Base-by-base conservation (phyloP, 805 yeast species). In the Schwanniomyces sp. region DNA sequence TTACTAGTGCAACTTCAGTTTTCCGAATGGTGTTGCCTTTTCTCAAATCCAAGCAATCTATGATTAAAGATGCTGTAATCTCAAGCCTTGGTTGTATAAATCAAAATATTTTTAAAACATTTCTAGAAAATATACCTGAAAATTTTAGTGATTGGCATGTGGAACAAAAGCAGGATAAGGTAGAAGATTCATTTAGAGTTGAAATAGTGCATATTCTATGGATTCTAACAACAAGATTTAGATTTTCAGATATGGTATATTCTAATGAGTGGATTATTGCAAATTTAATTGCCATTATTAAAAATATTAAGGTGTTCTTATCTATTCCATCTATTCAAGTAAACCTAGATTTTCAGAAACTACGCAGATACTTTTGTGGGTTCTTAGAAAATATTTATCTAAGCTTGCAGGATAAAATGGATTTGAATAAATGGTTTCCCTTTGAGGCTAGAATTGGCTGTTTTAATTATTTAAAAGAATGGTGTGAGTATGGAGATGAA, bases 401-500 rank as follows among this genome's bases (percentile, higher is more conserved):
- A 11, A 88, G 86, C 7, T 55, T 79, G 48, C 62, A 73, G 51
- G 72, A 75, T 52, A 61, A 72, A 46, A 65, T 62, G n/a, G 63
- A 59, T 38, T 49, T 69, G 40, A 56, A 64, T 39, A 70, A 74
- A 34, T 84, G 91, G 81, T 71, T 91, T n/a, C 92, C 96, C 1
- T 91, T 91, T 63, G 90, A 85, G 53, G 92, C 91, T 2, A 74
- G 97, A 45, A 82, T 87, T 27, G 86, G 88, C 2, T 87, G 95
- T 51, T 91, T 90, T 69, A 81, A 84, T 40, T 86, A 81, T 57
- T 70, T 94, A 47, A 91, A 88, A 54, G 96, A 89, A 62, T 94
- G 99, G 99, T 91, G 97, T 63, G 96, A 96, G 0, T 82, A 81
- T 64, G 97, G 98, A 2, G 84, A 81, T 44, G 73, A 82, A 21